Evolutionary conservation across 768 basidiomycete species (phyloP).

Genomic region (Tylopilus balloui): DNA sequence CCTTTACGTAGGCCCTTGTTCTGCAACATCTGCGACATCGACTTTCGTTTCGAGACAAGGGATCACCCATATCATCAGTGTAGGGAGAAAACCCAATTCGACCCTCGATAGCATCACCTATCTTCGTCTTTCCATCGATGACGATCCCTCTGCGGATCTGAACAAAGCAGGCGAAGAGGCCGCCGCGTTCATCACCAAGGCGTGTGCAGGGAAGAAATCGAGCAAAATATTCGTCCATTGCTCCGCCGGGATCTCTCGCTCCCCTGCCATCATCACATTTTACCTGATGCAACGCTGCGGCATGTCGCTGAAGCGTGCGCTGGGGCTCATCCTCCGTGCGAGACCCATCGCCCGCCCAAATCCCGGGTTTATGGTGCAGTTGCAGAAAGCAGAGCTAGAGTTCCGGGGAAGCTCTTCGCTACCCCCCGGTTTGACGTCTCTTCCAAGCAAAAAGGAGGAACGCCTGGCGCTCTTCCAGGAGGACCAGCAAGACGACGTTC

Average conservation of each 20-base stretch:
- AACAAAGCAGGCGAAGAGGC: neutral
- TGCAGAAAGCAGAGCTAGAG: neutral
- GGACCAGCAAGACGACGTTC: neutral
- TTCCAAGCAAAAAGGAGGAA: constrained; percentile 8
- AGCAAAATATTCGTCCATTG: constrained; percentile 10
- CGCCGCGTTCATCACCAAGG: constrained; percentile 1
- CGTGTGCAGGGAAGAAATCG: neutral
- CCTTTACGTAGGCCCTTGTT: constrained; percentile 8
- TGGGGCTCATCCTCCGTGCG: neutral
- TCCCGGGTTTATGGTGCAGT: constrained; percentile 1
- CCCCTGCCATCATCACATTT: constrained; percentile 2
- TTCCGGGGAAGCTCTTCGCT: neutral
- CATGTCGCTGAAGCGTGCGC: constrained; percentile 4
- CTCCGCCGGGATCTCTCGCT: constrained; percentile 11
- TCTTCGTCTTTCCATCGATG: constrained; percentile 7
- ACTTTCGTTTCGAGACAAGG: constrained; percentile 4
- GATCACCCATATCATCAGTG: constrained; percentile 12
- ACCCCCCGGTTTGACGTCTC: neutral
- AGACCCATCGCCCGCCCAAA: constrained; percentile 7
- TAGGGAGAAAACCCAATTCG: constrained; percentile 4
- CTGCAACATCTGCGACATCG: constrained; percentile 3
- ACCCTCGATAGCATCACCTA: constrained; percentile 3
- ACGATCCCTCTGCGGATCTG: constrained; percentile 6
- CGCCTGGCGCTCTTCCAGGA: constrained; percentile 5
- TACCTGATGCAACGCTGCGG: constrained; percentile 2